Conservation (phyloP, 164 flowering plant species). For the Magnolia kwangsiensis region DNA sequence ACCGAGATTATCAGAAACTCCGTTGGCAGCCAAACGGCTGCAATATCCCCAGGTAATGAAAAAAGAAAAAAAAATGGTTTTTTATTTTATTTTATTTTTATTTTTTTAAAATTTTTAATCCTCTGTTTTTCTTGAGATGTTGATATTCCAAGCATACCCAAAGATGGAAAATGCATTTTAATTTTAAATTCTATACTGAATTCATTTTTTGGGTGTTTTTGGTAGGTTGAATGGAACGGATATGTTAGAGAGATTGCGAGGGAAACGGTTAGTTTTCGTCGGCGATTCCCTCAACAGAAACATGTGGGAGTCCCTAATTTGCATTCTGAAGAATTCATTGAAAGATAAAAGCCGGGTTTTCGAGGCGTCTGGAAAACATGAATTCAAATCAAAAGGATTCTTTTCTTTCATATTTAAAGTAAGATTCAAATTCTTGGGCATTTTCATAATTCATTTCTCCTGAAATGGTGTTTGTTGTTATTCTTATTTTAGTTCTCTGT, state of each 20-base stretch:
- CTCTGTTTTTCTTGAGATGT: too few species aligned
- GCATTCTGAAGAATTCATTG: constrained; percentile 33
- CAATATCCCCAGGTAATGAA: constrained; percentile 42
- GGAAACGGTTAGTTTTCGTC: constrained; percentile 41
- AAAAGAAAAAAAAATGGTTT: constrained; percentile 17
- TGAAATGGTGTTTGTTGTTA: not conserved
- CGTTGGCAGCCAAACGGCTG: constrained; percentile 92
- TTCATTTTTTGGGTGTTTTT: constrained; percentile 1
- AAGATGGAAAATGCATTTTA: not conserved
- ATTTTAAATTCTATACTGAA: not conserved
- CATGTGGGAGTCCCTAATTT: constrained; percentile 57
- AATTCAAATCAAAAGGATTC: constrained; percentile 32
- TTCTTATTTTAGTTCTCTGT: not conserved
- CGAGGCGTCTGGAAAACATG: constrained; percentile 36
- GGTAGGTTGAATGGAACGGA: constrained; percentile 34
- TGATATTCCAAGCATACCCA: constrained; percentile 8
- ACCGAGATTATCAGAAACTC: constrained; percentile 45
- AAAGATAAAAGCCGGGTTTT: constrained; percentile 30
- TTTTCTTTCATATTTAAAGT: constrained; percentile 37
- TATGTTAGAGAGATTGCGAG: constrained; percentile 39
- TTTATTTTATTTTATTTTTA: too few species aligned
- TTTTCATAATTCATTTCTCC: not conserved
- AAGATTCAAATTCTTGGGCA: not conserved
- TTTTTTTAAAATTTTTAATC: too few species aligned
- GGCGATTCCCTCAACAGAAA: constrained; percentile 54